phyloP scores from a whole-genome alignment of 352 stramenopile genomes.

The Globisporangium orthogonon region DNA sequence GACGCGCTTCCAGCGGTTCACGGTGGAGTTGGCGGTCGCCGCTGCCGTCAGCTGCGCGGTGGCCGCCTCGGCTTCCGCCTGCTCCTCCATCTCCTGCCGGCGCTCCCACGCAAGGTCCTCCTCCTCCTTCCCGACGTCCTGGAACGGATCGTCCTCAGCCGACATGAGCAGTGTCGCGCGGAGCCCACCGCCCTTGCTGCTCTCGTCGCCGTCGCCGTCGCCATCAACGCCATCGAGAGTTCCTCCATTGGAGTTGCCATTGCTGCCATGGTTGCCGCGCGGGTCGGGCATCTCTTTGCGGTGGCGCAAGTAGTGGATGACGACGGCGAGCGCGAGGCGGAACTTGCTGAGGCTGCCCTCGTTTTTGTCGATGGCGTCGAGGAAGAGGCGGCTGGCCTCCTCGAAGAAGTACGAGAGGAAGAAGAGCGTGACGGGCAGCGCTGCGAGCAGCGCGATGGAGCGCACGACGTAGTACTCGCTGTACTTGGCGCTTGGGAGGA shows the following conservation, averaged over 20 bases:
- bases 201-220: not conserved
- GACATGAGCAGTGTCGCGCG: slow-evolving; percentile 27
- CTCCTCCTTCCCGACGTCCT: slow-evolving; percentile 49
- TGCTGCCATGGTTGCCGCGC: not conserved
- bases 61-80: slow-evolving; percentile 18
- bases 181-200: not conserved
- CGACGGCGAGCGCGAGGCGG: slow-evolving; percentile 60
- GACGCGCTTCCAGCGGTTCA: slow-evolving; percentile 47
- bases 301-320: slow-evolving; percentile 76
- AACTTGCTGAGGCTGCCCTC: slow-evolving; percentile 74
- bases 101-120: slow-evolving; percentile 39
- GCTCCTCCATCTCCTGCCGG: slow-evolving; percentile 22
- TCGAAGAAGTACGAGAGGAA: slow-evolving; percentile 83
- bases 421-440: slow-evolving; percentile 61
- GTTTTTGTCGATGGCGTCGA: slow-evolving; percentile 65
- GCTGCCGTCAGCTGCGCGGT: slow-evolving; percentile 7
- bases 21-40: slow-evolving; percentile 14
- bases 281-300: slow-evolving; percentile 43
- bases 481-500: slow-evolving; percentile 70
- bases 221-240: not conserved
- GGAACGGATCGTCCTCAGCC: slow-evolving; percentile 48
- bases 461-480: slow-evolving; percentile 58
- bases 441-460: slow-evolving; percentile 43
- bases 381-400: slow-evolving; percentile 54
- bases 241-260: not conserved